These are phyloP conservation scores for Populus pruinosa DNA, from an alignment of 345 rosid genomes.

Conservation along the genomic window DNA sequence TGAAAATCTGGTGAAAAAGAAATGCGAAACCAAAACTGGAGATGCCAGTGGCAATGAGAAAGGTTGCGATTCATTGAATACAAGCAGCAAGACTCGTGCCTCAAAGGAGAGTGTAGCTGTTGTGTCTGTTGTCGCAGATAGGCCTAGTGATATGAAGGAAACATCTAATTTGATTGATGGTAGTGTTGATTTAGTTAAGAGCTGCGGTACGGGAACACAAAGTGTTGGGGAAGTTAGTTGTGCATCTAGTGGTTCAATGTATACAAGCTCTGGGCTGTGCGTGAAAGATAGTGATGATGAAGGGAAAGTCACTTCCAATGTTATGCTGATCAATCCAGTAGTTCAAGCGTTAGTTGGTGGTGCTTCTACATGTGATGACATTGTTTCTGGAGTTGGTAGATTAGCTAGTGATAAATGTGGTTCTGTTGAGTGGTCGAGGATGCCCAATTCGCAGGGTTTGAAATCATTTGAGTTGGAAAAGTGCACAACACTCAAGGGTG, in stretches of 20 bases:
- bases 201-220: slow-evolving; percentile 23
- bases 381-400: slow-evolving; percentile 32
- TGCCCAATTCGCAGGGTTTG: slow-evolving; percentile 40
- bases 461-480: slow-evolving; percentile 50
- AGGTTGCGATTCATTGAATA: slow-evolving; percentile 14
- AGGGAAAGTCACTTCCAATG: slow-evolving; percentile 14
- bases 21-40: slow-evolving; percentile 16
- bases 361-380: slow-evolving; percentile 18
- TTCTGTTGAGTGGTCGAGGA: slow-evolving; percentile 32
- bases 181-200: slow-evolving; percentile 5
- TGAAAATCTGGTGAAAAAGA: slow-evolving; percentile 42
- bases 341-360: slow-evolving; percentile 14
- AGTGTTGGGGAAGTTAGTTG: slow-evolving; percentile 26
- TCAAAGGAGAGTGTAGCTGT: slow-evolving; percentile 8
- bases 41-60: slow-evolving; percentile 14
- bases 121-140: slow-evolving; percentile 22
- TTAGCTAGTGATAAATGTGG: slow-evolving; percentile 29
- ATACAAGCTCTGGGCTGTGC: slow-evolving; percentile 24
- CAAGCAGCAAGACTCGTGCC: neutral
- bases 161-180: slow-evolving; percentile 18
- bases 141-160: slow-evolving; percentile 29
- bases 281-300: slow-evolving; percentile 27
- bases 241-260: slow-evolving; percentile 28
- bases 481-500: slow-evolving; percentile 40
- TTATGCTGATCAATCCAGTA: slow-evolving; percentile 18